phyloP scores from a whole-genome alignment of 768 basidiomycete species.

The Russula foetens region DNA sequence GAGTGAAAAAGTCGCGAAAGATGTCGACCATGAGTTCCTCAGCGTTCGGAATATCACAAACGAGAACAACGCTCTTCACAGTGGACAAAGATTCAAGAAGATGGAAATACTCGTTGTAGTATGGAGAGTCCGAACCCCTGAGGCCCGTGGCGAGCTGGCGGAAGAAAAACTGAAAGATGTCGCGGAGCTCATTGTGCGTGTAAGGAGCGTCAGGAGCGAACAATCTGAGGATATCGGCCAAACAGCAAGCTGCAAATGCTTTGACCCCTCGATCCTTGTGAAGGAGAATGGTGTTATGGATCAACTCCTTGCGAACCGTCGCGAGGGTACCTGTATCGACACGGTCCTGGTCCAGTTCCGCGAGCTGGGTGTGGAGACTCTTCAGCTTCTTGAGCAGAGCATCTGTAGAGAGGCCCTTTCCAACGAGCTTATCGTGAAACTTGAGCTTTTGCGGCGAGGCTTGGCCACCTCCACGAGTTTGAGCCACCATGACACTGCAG shows the following conservation, averaged over 20 bases:
- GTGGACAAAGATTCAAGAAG: constrained; percentile 89
- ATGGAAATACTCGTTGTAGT: constrained; percentile 90
- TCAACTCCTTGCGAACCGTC: constrained; percentile 67
- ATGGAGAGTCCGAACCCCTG: constrained; percentile 68
- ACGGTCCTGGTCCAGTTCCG: constrained; percentile 78
- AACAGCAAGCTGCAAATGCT: constrained; percentile 88
- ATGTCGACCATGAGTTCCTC: constrained; percentile 80
- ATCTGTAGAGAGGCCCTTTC: constrained; percentile 73
- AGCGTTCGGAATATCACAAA: constrained; percentile 82
- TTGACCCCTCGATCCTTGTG: constrained; percentile 97
- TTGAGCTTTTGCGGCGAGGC: constrained; percentile 50
- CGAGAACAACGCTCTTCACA: constrained; percentile 90
- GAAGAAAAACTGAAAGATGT: constrained; percentile 97
- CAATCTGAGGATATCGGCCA: constrained; percentile 87
- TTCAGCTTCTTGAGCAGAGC: constrained; percentile 81
- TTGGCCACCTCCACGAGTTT: constrained; percentile 54
- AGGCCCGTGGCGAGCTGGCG: constrained; percentile 71
- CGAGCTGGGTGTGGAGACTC: constrained; percentile 65
- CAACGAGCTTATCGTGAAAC: constrained; percentile 78
- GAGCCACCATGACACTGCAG: constrained; percentile 52
- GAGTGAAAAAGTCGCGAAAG: constrained; percentile 75
- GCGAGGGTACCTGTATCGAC: constrained; percentile 70
- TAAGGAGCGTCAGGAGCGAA: constrained; percentile 98
- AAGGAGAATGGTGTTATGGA: constrained; percentile 69
- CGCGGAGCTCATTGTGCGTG: constrained; percentile 77